Conservation (phyloP, 192 early-diverging fungal genomes). For the Pilobolus umbonatus region DNA sequence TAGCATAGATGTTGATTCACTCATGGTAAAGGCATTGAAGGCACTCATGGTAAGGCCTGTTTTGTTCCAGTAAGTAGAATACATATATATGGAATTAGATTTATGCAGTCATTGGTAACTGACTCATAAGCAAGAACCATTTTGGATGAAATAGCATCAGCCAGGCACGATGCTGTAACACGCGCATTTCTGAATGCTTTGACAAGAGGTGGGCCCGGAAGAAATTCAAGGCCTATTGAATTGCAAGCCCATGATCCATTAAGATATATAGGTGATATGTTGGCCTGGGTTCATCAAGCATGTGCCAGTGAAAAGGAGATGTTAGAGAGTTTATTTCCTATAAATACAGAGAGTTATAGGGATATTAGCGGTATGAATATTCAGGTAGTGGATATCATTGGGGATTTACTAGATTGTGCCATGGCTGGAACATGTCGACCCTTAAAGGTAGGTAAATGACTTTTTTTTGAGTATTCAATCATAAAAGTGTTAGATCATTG, state of each 20-base stretch:
- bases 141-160: constrained; percentile 68
- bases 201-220: constrained; percentile 69
- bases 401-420: constrained; percentile 59
- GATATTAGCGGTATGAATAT: constrained; percentile 2
- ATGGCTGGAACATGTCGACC: constrained; percentile 71
- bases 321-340: constrained; percentile 68
- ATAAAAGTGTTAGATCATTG: too few species aligned
- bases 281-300: constrained; percentile 95
- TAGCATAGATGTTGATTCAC: constrained; percentile 59
- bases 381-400: constrained; percentile 10
- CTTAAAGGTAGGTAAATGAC: constrained; percentile 53
- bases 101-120: too few species aligned
- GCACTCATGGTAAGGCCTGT: constrained; percentile 67
- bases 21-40: constrained; percentile 59
- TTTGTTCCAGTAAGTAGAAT: constrained; percentile 64
- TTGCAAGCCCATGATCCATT: constrained; percentile 87
- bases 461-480: too few species aligned
- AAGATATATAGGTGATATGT: constrained; percentile 92
- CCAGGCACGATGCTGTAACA: constrained; percentile 59
- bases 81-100: too few species aligned
- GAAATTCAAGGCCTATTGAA: constrained; percentile 86
- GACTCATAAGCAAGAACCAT: constrained; percentile 52
- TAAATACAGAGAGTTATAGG: neutral
- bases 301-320: constrained; percentile 84
- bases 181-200: constrained; percentile 70